Evolutionary conservation across 2,329 filamentous ascomycete species (phyloP).

Genomic region (Colletotrichum incanum): DNA sequence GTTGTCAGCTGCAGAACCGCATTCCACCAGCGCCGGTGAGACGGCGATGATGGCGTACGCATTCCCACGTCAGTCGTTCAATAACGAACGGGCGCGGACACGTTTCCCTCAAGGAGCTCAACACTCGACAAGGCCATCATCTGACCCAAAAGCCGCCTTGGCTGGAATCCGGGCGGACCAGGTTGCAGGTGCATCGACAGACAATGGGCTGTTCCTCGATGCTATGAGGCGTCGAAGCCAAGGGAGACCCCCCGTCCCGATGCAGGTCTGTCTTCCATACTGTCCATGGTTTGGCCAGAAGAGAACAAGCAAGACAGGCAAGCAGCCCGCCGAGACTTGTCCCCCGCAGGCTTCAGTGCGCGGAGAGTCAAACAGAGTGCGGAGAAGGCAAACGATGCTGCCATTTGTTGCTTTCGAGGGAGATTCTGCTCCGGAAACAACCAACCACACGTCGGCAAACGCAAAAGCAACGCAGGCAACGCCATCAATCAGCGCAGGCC

Average conservation of each 20-base stretch:
- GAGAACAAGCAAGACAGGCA: constrained; percentile 7
- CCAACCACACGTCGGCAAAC: constrained; percentile 7
- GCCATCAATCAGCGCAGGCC: constrained; percentile 1
- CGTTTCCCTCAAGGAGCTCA: background rate
- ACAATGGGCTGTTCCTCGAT: constrained; percentile 22
- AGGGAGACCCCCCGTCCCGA: background rate
- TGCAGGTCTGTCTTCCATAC: background rate
- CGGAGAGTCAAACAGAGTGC: constrained; percentile 22
- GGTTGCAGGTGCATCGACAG: background rate
- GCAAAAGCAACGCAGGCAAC: background rate
- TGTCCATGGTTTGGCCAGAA: background rate
- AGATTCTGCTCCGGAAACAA: constrained; percentile 37
- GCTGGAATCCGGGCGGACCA: background rate
- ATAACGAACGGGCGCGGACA: background rate
- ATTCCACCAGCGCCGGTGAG: background rate
- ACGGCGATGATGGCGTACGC: constrained; percentile 6
- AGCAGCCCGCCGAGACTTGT: constrained; percentile 1
- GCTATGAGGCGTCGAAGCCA: constrained; percentile 11
- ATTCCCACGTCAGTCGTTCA: constrained; percentile 3
- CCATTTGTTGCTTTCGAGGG: constrained; percentile 10
- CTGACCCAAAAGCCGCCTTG: constrained; percentile 3
- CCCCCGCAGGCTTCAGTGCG: constrained; percentile 18
- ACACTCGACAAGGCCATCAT: constrained; percentile 8
- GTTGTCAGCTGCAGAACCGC: background rate
- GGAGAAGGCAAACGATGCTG: constrained; percentile 24